Conservation (phyloP, 441 rosid species). For the Breynia disticha region DNA sequence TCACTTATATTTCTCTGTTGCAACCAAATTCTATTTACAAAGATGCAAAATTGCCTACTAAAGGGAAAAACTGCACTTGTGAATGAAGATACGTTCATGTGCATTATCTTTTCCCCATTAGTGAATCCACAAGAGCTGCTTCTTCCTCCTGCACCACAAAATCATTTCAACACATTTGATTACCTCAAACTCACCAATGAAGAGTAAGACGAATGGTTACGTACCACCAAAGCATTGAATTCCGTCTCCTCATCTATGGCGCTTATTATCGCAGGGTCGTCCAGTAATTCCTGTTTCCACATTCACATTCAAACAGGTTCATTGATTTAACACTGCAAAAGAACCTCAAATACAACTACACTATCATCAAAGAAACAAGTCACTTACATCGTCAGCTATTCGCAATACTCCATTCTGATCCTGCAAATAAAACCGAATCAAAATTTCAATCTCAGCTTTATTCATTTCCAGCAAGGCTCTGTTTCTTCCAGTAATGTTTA, state of each 20-base stretch:
- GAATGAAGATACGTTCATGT: no score
- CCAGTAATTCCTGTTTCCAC: constrained; percentile 21
- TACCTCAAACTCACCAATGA: neutral
- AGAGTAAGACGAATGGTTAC: constrained; percentile 9
- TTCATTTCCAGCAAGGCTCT: no score
- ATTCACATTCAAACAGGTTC: neutral
- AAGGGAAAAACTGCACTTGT: no score
- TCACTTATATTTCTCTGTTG: no score
- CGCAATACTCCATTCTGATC: constrained; percentile 62
- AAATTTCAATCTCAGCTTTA: neutral
- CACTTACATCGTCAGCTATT: constrained; percentile 89
- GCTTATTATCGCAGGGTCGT: constrained; percentile 62
- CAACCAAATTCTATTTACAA: no score
- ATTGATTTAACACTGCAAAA: neutral
- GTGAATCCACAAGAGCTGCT: constrained; percentile 73
- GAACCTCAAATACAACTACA: neutral
- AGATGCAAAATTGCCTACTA: no score
- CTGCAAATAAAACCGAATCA: constrained; percentile 38
- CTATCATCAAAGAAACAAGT: constrained; percentile 4
- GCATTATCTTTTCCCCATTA: constrained; percentile 54
- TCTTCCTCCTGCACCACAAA: constrained; percentile 66
- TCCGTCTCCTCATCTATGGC: constrained; percentile 95
- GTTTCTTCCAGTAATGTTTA: neutral
- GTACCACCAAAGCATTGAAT: constrained; percentile 86
- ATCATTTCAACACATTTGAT: neutral